These are phyloP conservation scores for Oryza meyeriana DNA, from an alignment of 176 grass and related monocot genomes.

Conservation along the genomic window DNA sequence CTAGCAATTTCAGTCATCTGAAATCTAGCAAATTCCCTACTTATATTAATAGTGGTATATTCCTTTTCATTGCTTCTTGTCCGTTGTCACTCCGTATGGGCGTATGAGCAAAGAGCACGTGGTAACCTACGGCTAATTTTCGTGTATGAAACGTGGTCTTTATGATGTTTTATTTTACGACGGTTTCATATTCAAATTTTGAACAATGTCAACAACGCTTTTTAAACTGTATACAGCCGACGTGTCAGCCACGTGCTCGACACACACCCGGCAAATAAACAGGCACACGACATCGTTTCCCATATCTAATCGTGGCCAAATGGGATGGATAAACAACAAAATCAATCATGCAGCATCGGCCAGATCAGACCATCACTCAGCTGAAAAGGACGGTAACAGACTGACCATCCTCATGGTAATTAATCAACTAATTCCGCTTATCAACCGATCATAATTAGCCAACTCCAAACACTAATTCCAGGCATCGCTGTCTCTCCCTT, in stretches of 20 bases:
- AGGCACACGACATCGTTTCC: not conserved
- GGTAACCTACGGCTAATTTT: no score
- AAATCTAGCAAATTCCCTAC: no score
- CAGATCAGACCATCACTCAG: not conserved
- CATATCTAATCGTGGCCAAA: not conserved
- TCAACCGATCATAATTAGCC: not conserved
- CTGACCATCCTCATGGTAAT: not conserved
- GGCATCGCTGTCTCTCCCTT: not conserved
- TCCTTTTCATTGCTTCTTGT: not conserved
- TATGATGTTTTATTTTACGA: not conserved
- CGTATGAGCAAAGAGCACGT: no score
- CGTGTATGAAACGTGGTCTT: not conserved
- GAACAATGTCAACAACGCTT: not conserved
- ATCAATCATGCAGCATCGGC: not conserved
- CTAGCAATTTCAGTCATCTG: no score
- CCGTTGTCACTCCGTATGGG: no score
- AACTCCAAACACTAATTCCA: not conserved
- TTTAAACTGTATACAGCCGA: not conserved
- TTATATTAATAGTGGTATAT: not conserved
- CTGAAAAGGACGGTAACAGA: not conserved
- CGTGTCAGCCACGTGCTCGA: not conserved
- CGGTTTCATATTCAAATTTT: not conserved
- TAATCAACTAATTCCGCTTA: not conserved
- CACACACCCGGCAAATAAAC: not conserved
- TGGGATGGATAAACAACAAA: not conserved